A percentile compares a stretch with the other conserved stretches of the same genome.
Conservation (phyloP, 2,329 filamentous ascomycete genomes). For the Clarireedia homoeocarpa region DNA sequence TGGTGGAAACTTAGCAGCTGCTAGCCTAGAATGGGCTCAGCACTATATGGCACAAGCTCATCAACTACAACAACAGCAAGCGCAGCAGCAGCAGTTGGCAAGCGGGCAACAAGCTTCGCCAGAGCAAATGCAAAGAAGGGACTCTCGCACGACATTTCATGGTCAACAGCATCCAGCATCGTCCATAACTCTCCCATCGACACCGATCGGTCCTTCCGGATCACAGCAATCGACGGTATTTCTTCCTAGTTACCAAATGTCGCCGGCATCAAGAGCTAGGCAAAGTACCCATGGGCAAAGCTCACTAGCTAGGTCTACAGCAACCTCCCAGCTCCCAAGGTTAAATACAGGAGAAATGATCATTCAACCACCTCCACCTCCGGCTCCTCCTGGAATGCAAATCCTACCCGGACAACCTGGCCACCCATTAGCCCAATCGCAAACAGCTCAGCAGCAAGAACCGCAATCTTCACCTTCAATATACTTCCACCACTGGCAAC, state of each 20-base stretch:
- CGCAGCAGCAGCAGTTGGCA: conserved; percentile 33
- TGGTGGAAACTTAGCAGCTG: conserved; percentile 52
- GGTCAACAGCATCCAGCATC: conserved; percentile 19
- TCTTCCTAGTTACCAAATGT: conserved; percentile 28
- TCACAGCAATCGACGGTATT: conserved; percentile 22
- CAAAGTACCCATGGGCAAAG: conserved; percentile 23
- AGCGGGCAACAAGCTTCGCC: conserved; percentile 43
- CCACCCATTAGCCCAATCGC: conserved; percentile 42
- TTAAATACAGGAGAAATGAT: conserved; percentile 36
- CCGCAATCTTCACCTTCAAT: conserved; percentile 59
- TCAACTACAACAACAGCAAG: conserved; percentile 36
- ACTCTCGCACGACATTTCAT: conserved; percentile 35
- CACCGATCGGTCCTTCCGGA: conserved; percentile 21
- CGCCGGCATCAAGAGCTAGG: conserved; percentile 26
- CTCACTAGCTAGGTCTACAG: conserved; percentile 22
- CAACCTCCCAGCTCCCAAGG: conserved; percentile 31
- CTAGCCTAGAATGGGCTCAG: conserved; percentile 60
- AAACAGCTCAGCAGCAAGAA: conserved; percentile 46
- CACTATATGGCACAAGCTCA: conserved; percentile 51
- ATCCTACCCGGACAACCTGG: conserved; percentile 36
- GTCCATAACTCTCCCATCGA: conserved; percentile 26
- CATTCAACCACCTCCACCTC: conserved; percentile 30
- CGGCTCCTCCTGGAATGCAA: conserved; percentile 33
- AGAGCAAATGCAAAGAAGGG: conserved; percentile 46
- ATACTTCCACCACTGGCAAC: conserved; percentile 91